Percentiles rank a stretch among this genome's conserved stretches.
Conservation (phyloP, 2,329 filamentous ascomycete species). For the Fusarium sp. region DNA sequence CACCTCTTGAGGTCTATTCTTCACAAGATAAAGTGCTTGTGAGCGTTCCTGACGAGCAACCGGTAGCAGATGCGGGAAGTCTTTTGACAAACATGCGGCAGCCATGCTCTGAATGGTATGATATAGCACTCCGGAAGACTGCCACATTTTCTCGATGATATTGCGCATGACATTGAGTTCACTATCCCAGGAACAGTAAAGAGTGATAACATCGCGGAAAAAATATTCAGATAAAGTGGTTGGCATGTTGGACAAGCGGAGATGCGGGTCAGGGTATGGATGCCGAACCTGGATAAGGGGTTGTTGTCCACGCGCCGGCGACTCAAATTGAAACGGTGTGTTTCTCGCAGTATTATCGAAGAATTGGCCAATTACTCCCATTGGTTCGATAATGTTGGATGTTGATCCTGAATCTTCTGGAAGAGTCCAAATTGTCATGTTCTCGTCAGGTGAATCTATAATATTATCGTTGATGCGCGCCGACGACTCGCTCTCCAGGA, state of each 20-base stretch:
- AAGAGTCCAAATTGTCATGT: neutral
- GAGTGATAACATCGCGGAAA: neutral
- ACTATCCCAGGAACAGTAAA: conserved; percentile 7
- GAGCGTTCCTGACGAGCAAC: neutral
- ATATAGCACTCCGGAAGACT: neutral
- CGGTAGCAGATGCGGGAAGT: neutral
- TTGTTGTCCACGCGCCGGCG: neutral
- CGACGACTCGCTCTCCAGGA: neutral
- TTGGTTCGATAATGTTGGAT: neutral
- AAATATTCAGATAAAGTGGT: conserved; percentile 1
- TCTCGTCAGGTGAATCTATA: neutral
- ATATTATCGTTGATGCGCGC: neutral
- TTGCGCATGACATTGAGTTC: neutral
- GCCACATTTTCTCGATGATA: neutral
- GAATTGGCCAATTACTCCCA: accelerated
- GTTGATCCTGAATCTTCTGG: neutral
- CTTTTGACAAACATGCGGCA: neutral
- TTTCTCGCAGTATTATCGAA: accelerated
- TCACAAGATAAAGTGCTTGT: neutral
- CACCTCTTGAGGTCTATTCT: neutral
- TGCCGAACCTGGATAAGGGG: neutral
- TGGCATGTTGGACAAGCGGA: neutral
- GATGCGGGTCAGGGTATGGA: neutral
- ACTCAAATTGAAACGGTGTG: neutral
- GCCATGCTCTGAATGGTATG: conserved; percentile 13